Conservation (phyloP, 345 rosid species). For the Rubroshorea leprosula region DNA sequence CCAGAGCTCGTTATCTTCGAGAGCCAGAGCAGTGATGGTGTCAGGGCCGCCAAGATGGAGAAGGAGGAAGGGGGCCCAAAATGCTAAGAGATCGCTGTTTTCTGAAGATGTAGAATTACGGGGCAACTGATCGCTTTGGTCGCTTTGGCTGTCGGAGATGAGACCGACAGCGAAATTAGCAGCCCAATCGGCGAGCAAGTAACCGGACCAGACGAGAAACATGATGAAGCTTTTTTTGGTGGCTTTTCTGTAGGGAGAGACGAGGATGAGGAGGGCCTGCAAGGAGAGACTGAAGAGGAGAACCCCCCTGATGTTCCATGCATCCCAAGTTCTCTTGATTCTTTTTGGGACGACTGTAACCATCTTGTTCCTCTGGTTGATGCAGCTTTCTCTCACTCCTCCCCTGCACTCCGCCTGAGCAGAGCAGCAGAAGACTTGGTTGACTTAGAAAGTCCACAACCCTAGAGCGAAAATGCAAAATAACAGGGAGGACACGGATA, state of each 20-base stretch:
- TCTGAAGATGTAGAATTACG: not conserved
- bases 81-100: slow-evolving; percentile 36
- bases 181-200: slow-evolving; percentile 55
- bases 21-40: slow-evolving; percentile 56
- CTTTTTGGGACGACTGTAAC: slow-evolving; percentile 23
- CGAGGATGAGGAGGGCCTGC: slow-evolving; percentile 44
- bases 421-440: too few relatives aligned
- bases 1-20: slow-evolving; percentile 72
- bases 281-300: slow-evolving; percentile 49
- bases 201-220: slow-evolving; percentile 46
- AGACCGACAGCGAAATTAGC: slow-evolving; percentile 54
- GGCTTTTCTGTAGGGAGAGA: slow-evolving; percentile 47
- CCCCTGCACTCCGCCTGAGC: too few relatives aligned
- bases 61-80: slow-evolving; percentile 71
- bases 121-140: not conserved
- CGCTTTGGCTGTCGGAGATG: slow-evolving; percentile 39
- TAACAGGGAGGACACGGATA: too few relatives aligned
- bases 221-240: slow-evolving; percentile 29
- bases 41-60: slow-evolving; percentile 69
- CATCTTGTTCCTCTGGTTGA: not conserved
- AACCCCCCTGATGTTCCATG: slow-evolving; percentile 53
- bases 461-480: too few relatives aligned
- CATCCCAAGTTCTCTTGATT: slow-evolving; percentile 34
- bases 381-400: too few relatives aligned
- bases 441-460: too few relatives aligned